Conservation (phyloP, 768 basidiomycete species). For the Macrolepiota dolichaula region DNA sequence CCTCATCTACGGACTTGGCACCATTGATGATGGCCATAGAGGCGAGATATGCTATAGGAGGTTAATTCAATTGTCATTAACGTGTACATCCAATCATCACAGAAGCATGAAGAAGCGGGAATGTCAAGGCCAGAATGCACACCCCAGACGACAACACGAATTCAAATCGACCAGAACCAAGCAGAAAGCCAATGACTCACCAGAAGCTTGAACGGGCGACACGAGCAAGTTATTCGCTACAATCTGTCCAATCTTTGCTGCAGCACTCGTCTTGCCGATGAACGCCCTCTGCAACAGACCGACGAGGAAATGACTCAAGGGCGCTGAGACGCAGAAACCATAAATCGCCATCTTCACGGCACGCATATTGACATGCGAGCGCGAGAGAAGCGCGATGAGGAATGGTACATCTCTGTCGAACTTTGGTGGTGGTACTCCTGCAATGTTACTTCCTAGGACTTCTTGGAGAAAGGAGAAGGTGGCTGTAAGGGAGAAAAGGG, state of each 20-base stretch:
- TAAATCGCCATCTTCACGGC: slow-evolving; percentile 84
- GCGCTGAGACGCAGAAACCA: slow-evolving; percentile 82
- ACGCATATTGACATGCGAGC: slow-evolving; percentile 58
- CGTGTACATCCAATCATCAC: neutral
- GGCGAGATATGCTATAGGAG: slow-evolving; percentile 57
- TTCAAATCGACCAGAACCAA: neutral
- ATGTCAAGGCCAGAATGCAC: neutral
- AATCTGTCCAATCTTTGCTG: slow-evolving; percentile 68
- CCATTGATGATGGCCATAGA: slow-evolving; percentile 86
- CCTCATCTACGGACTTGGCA: slow-evolving; percentile 60
- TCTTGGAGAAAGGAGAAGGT: slow-evolving; percentile 72
- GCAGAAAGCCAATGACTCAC: slow-evolving; percentile 34
- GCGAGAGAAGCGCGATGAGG: slow-evolving; percentile 49
- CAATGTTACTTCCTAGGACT: slow-evolving; percentile 71
- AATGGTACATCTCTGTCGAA: slow-evolving; percentile 53
- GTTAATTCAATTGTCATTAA: neutral
- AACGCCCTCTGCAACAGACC: slow-evolving; percentile 73
- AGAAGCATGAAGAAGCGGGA: neutral
- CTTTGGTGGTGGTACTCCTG: slow-evolving; percentile 49
- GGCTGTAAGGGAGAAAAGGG: slow-evolving; percentile 25
- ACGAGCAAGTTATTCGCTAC: slow-evolving; percentile 73
- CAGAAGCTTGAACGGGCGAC: slow-evolving; percentile 69
- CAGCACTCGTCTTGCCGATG: slow-evolving; percentile 63
- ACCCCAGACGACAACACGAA: neutral
- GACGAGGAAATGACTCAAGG: slow-evolving; percentile 72